Percentiles rank a stretch among this genome's conserved stretches.
Evolutionary conservation across 352 stramenopile species (phyloP).

Genomic region (Phytopythium ostracodes): DNA sequence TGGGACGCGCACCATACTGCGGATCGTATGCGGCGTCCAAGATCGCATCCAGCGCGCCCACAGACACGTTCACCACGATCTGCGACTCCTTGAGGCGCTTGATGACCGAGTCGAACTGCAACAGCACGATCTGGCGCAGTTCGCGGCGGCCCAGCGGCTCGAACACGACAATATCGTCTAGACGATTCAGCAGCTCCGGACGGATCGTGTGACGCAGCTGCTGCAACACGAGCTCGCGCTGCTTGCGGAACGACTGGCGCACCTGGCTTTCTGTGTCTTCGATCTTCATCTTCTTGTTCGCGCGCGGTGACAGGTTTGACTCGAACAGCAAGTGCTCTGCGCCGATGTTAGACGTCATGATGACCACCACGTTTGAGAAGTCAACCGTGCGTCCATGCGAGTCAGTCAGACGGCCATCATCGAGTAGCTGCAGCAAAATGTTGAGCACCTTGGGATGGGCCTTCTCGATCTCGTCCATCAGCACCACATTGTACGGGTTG

Average conservation of each 20-base stretch:
- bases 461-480: conserved; percentile 99
- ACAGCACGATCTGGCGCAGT: conserved; percentile 90
- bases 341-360: conserved; percentile 98
- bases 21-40: conserved; percentile 91
- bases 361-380: conserved; percentile 97
- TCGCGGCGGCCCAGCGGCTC: conserved; percentile 88
- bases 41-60: conserved; percentile 88
- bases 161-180: conserved; percentile 97
- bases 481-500: conserved; percentile 95
- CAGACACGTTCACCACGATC: conserved; percentile 68
- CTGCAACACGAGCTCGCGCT: conserved; percentile 83
- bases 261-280: conserved; percentile 28
- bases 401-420: conserved; percentile 98
- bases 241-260: conserved; percentile 36
- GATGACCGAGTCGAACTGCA: conserved; percentile 90
- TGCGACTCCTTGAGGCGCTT: conserved; percentile 68
- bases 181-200: conserved; percentile 95
- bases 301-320: conserved; percentile 39
- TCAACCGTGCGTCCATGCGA: conserved; percentile 94
- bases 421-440: conserved; percentile 95
- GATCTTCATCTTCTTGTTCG: conserved; percentile 60
- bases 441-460: conserved; percentile 96
- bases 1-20: conserved; percentile 92
- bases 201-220: conserved; percentile 87
- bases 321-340: conserved; percentile 86